These are phyloP conservation scores for Leccinum subrobustum DNA, from an alignment of 1,284 basidiomycete genomes.

Conservation along the genomic window DNA sequence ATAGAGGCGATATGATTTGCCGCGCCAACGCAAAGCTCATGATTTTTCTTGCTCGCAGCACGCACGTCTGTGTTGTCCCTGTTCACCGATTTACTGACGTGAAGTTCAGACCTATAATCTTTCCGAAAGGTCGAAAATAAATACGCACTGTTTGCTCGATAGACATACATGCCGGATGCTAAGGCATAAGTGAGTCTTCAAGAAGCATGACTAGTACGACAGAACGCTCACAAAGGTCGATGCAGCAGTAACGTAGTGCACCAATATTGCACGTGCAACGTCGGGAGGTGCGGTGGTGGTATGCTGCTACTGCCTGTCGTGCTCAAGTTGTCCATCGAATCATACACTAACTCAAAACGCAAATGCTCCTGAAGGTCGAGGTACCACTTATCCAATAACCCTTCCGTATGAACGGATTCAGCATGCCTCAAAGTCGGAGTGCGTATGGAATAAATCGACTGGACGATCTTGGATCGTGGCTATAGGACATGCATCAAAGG, in stretches of 20 bases:
- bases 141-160: slow-evolving; percentile 31
- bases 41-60: slow-evolving; percentile 59
- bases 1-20: slow-evolving; percentile 81
- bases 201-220: neutral
- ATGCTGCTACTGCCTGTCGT: slow-evolving; percentile 33
- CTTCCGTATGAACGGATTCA: slow-evolving; percentile 62
- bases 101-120: slow-evolving; percentile 21
- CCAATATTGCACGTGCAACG: slow-evolving; percentile 87
- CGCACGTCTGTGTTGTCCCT: slow-evolving; percentile 51
- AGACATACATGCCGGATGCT: slow-evolving; percentile 30
- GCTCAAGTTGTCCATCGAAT: slow-evolving; percentile 25
- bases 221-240: slow-evolving; percentile 70
- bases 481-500: slow-evolving; percentile 30
- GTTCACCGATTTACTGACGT: slow-evolving; percentile 32
- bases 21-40: slow-evolving; percentile 68
- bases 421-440: slow-evolving; percentile 54
- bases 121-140: neutral
- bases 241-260: slow-evolving; percentile 76
- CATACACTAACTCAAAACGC: slow-evolving; percentile 53
- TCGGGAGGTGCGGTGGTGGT: slow-evolving; percentile 60
- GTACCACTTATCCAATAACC: slow-evolving; percentile 75
- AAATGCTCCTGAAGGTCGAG: slow-evolving; percentile 71
- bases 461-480: slow-evolving; percentile 70
- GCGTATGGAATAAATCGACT: slow-evolving; percentile 72
- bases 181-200: neutral